phyloP scores from a whole-genome alignment of 441 rosid genomes.

The Croton laevigatus region DNA sequence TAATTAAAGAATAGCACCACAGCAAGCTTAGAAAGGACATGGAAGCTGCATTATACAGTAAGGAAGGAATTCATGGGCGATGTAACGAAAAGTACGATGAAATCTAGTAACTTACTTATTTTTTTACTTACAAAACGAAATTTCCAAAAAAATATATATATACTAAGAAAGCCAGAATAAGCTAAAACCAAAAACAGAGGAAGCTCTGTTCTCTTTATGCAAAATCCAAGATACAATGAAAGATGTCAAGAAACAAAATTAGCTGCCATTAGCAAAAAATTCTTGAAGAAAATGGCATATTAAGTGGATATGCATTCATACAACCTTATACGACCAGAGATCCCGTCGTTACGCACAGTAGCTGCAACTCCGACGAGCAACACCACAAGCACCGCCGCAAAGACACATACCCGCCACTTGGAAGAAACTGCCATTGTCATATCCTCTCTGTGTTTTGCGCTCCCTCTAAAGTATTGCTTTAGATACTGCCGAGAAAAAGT shows the following conservation, averaged over 20 bases:
- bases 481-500: neutral
- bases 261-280: neutral
- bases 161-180: neutral
- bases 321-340: constrained; percentile 34
- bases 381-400: constrained; percentile 30
- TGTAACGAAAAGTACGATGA: neutral
- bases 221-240: neutral
- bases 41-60: neutral
- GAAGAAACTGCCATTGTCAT: constrained; percentile 34
- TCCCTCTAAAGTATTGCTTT: constrained; percentile 11
- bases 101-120: neutral
- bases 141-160: neutral
- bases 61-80: neutral
- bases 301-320: neutral
- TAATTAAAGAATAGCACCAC: neutral
- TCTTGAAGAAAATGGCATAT: too few species aligned
- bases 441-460: constrained; percentile 13
- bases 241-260: neutral
- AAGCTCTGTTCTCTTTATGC: neutral
- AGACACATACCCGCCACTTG: constrained; percentile 19
- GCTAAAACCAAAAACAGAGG: constrained; percentile 4
- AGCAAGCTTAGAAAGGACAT: neutral
- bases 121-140: neutral
- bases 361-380: constrained; percentile 36
- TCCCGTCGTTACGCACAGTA: constrained; percentile 26